These are phyloP conservation scores for Phaffomyces antillensis DNA, from an alignment of 805 yeast species.

Conservation along the genomic window DNA sequence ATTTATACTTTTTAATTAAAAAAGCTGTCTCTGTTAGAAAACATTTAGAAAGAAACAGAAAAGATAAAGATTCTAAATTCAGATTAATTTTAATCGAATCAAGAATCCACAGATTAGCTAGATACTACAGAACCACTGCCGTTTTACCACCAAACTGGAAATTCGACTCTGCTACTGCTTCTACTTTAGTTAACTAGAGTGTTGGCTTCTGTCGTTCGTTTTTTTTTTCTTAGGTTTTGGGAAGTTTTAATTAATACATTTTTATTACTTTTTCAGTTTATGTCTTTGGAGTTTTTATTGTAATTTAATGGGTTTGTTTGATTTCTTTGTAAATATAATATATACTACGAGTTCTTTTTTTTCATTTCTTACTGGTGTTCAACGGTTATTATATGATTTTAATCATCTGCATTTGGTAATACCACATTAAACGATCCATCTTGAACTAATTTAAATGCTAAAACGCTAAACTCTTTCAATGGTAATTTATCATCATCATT, in stretches of 20 bases:
- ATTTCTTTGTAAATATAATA: not conserved
- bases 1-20: slow-evolving; percentile 97
- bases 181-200: slow-evolving; percentile 94
- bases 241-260: slow-evolving; percentile 2
- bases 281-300: slow-evolving; percentile 1
- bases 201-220: not conserved
- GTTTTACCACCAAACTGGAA: slow-evolving; percentile 99
- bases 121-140: slow-evolving; percentile 99
- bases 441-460: slow-evolving; percentile 14
- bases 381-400: not conserved
- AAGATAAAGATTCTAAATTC: slow-evolving; percentile 99
- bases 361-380: too few species aligned
- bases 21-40: slow-evolving; percentile 99
- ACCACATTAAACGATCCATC: slow-evolving; percentile 16
- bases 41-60: slow-evolving; percentile 99
- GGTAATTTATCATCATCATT: slow-evolving; percentile 8
- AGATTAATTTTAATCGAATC: slow-evolving; percentile 99
- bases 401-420: slow-evolving; percentile 14
- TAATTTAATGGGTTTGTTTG: slow-evolving; percentile 1
- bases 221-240: not conserved
- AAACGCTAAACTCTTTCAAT: slow-evolving; percentile 10
- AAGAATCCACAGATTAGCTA: slow-evolving; percentile 99
- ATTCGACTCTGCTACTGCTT: slow-evolving; percentile 99
- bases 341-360: not conserved
- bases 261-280: slow-evolving; percentile 1